Evolutionary conservation across 2,329 filamentous ascomycete genomes (phyloP).

Genomic region (Fusarium nematophilum): DNA sequence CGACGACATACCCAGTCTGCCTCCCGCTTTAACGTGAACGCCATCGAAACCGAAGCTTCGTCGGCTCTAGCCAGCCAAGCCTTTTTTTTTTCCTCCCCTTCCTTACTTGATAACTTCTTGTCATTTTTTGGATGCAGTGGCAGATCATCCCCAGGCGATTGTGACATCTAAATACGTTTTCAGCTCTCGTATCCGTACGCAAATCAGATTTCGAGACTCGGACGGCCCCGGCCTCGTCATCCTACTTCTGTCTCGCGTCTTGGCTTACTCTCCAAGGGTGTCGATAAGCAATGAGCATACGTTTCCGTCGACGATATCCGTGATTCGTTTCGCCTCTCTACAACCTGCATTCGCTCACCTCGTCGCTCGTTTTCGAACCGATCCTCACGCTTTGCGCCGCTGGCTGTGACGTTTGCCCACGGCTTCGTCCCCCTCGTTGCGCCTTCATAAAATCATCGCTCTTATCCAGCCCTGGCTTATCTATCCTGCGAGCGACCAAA

Average conservation of each 20-base stretch:
- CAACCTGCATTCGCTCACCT: conserved; percentile 4
- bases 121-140: background rate
- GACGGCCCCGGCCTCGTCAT: conserved; percentile 16
- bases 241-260: conserved; percentile 26
- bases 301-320: conserved; percentile 14
- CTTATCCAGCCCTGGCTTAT: background rate
- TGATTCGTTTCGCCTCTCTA: background rate
- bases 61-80: too few relatives aligned
- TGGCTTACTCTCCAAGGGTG: conserved; percentile 19
- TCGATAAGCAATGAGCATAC: conserved; percentile 37
- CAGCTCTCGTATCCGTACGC: background rate
- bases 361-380: conserved; percentile 33
- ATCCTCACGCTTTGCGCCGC: background rate
- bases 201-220: background rate
- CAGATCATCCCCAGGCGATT: conserved; percentile 1
- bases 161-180: conserved; percentile 24
- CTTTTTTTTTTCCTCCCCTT: too few relatives aligned
- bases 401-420: background rate
- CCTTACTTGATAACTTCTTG: too few relatives aligned
- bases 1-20: conserved; percentile 22
- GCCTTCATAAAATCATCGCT: conserved; percentile 14
- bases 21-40: conserved; percentile 28
- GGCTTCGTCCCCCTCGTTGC: conserved; percentile 5
- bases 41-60: background rate
- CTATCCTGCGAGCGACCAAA: background rate